phyloP scores from a whole-genome alignment of 106 monocot species.

The Dendrobium nobile region DNA sequence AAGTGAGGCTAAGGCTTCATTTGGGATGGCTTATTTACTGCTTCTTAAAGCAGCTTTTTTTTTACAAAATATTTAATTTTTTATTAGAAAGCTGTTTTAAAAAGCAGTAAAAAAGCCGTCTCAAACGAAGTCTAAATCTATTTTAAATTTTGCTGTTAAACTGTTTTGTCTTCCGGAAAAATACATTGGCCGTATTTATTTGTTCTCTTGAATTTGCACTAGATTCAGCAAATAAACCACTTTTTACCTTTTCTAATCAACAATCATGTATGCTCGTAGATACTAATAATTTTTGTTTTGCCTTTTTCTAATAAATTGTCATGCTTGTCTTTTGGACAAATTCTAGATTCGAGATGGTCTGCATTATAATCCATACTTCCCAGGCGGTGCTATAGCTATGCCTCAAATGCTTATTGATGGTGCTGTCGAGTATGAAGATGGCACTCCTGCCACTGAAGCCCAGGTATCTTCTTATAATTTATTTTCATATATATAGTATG shows the following conservation, averaged over 20 bases:
- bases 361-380: conserved; percentile 93
- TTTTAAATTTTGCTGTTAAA: too few relatives aligned
- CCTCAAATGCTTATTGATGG: conserved; percentile 97
- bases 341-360: conserved; percentile 81
- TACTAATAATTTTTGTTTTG: not conserved
- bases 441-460: conserved; percentile 85
- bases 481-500: not conserved
- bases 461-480: conserved; percentile 40
- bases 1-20: too few relatives aligned
- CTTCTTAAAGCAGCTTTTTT: too few relatives aligned
- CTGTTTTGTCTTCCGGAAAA: too few relatives aligned
- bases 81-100: too few relatives aligned
- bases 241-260: not conserved
- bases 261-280: not conserved
- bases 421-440: conserved; percentile 96
- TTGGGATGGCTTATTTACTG: too few relatives aligned
- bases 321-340: not conserved
- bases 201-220: too few relatives aligned
- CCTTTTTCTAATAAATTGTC: not conserved
- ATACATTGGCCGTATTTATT: too few relatives aligned
- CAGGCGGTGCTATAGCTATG: conserved; percentile 97
- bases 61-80: too few relatives aligned
- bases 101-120: too few relatives aligned
- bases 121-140: too few relatives aligned
- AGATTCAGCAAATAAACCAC: too few relatives aligned